Conservation (phyloP, 108 stramenopile species). For the Conticribra weissflogii region DNA sequence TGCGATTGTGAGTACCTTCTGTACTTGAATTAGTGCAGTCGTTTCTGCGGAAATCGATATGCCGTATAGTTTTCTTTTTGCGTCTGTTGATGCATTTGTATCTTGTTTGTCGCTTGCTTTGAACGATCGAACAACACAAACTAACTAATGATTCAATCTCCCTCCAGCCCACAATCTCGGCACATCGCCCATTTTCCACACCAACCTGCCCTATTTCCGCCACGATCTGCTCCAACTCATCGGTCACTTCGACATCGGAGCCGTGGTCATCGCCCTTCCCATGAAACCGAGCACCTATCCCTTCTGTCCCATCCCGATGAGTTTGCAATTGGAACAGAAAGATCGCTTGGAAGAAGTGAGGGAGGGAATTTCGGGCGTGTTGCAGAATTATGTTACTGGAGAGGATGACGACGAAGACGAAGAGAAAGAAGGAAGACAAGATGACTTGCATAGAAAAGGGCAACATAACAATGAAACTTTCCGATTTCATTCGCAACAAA, state of each 20-base stretch:
- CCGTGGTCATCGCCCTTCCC: constrained; percentile 23
- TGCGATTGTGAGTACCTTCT: constrained; percentile 7
- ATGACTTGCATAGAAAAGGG: too few relatives aligned
- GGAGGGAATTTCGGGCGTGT: constrained; percentile 16
- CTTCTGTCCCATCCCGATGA: constrained; percentile 13
- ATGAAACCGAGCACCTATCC: constrained; percentile 21
- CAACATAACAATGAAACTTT: too few relatives aligned
- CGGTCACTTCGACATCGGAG: constrained; percentile 31
- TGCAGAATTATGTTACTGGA: constrained; percentile 26
- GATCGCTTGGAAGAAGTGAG: constrained; percentile 7
- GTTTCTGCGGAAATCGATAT: too few relatives aligned
- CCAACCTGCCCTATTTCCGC: constrained; percentile 30
- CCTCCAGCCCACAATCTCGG: constrained; percentile 19
- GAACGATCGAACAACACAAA: too few relatives aligned
- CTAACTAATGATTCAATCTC: too few relatives aligned
- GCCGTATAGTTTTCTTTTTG: too few relatives aligned
- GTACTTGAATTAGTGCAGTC: not conserved
- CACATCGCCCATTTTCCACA: constrained; percentile 18
- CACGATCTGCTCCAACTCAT: constrained; percentile 22
- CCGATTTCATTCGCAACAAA: too few relatives aligned
- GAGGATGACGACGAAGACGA: constrained; percentile 9
- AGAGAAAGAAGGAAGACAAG: not conserved
- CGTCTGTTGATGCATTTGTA: too few relatives aligned
- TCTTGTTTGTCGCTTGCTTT: too few relatives aligned
- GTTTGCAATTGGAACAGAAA: constrained; percentile 24